Evolutionary conservation across 2,329 filamentous ascomycete genomes (phyloP).

Genomic region (Sarocladiaceae sp.): DNA sequence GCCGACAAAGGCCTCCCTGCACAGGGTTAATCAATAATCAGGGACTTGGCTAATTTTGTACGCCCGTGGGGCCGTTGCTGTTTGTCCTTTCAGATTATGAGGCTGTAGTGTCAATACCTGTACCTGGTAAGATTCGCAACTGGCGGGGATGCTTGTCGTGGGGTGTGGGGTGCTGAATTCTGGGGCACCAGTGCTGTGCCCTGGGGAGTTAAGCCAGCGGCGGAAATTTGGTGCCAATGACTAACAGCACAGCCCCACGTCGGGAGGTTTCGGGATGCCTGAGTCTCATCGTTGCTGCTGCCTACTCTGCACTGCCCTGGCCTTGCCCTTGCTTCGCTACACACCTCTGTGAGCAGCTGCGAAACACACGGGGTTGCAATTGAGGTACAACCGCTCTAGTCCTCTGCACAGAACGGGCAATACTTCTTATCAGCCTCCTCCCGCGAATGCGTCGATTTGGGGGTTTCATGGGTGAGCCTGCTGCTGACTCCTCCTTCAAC

Average conservation of each 20-base stretch:
- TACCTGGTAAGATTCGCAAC: too few relatives aligned
- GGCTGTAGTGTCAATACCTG: too few relatives aligned
- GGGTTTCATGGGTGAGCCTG: background rate
- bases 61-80: too few relatives aligned
- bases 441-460: background rate
- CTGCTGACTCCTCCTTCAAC: background rate
- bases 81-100: too few relatives aligned
- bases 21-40: too few relatives aligned
- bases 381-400: too few relatives aligned
- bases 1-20: too few relatives aligned
- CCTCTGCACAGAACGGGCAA: too few relatives aligned
- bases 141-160: background rate
- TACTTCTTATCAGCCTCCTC: too few relatives aligned
- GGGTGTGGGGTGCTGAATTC: conserved; percentile 9
- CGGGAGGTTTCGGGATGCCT: conserved; percentile 6
- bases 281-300: too few relatives aligned
- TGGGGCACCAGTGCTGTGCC: background rate
- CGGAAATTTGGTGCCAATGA: background rate
- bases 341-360: too few relatives aligned
- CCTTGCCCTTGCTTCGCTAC: background rate
- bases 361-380: too few relatives aligned
- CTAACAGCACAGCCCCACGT: background rate
- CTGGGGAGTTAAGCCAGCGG: background rate
- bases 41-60: background rate
- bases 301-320: background rate